These are phyloP conservation scores for Neolentinus lepideus DNA, from an alignment of 1,284 basidiomycete species.

Conservation along the genomic window DNA sequence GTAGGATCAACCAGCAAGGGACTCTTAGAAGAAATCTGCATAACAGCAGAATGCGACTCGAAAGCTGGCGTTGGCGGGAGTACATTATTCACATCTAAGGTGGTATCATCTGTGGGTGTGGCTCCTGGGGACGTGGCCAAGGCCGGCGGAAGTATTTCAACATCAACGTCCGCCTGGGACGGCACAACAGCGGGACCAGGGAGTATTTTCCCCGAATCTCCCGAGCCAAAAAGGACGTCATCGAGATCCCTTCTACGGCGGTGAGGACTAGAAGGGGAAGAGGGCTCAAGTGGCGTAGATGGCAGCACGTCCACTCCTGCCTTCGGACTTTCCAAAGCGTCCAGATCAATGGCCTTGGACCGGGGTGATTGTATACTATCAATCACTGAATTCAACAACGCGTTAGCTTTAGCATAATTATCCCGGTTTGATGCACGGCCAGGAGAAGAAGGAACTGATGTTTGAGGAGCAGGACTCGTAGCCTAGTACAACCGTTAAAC, in stretches of 20 bases:
- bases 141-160: neutral
- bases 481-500: slow-evolving; percentile 30
- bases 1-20: slow-evolving; percentile 30
- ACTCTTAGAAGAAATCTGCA: slow-evolving; percentile 22
- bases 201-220: neutral
- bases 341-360: slow-evolving; percentile 19
- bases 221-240: slow-evolving; percentile 58
- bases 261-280: slow-evolving; percentile 28
- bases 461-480: slow-evolving; percentile 51
- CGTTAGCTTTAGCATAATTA: slow-evolving; percentile 49
- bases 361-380: slow-evolving; percentile 52
- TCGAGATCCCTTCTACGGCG: slow-evolving; percentile 66
- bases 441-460: slow-evolving; percentile 37
- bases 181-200: neutral
- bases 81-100: neutral
- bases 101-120: neutral
- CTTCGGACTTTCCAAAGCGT: slow-evolving; percentile 17
- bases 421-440: slow-evolving; percentile 26
- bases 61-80: neutral
- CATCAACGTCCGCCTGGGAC: neutral
- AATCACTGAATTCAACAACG: slow-evolving; percentile 60
- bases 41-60: neutral
- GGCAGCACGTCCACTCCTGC: slow-evolving; percentile 15
- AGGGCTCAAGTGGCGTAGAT: slow-evolving; percentile 18
- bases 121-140: neutral